phyloP scores from a whole-genome alignment of 768 basidiomycete genomes.

The Macrocybe gigantea region DNA sequence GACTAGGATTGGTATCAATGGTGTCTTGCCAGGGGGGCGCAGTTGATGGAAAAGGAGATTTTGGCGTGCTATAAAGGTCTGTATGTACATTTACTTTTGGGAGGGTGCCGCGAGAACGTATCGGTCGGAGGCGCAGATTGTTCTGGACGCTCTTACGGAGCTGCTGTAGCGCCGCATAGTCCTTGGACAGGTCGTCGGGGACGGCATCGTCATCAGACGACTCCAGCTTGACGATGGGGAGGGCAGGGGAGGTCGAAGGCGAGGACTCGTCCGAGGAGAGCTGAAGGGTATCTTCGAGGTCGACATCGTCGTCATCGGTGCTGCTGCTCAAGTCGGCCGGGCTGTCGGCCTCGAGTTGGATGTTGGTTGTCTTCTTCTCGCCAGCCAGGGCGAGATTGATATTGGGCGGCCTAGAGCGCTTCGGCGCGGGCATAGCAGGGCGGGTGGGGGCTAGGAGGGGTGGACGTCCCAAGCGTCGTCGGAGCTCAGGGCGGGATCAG shows the following conservation, averaged over 20 bases:
- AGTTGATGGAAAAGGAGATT: constrained; percentile 17
- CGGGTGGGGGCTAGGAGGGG: neutral
- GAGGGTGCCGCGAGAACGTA: constrained; percentile 52
- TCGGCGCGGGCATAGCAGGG: constrained; percentile 18
- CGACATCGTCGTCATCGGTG: constrained; percentile 28
- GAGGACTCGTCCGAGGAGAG: constrained; percentile 32
- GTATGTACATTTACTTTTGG: constrained; percentile 36
- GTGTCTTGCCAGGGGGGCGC: constrained; percentile 18
- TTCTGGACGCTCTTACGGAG: constrained; percentile 68
- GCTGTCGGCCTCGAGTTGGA: constrained; percentile 31
- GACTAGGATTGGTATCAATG: constrained; percentile 35
- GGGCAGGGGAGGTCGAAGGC: constrained; percentile 23
- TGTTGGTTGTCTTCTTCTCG: constrained; percentile 25
- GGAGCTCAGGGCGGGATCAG: too few relatives aligned
- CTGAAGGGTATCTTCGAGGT: constrained; percentile 33
- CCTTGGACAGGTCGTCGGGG: constrained; percentile 62
- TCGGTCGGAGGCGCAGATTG: constrained; percentile 75
- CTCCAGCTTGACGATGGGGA: constrained; percentile 23
- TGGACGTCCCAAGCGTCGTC: too few relatives aligned
- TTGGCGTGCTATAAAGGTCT: constrained; percentile 16
- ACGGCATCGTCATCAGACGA: constrained; percentile 29
- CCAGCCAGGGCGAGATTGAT: constrained; percentile 35
- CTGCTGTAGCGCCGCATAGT: constrained; percentile 60
- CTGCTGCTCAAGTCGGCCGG: constrained; percentile 23
- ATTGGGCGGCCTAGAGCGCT: constrained; percentile 46